Base-by-base conservation (phyloP, 1,139 yeast genomes). In the Taphrina flavorubra region DNA sequence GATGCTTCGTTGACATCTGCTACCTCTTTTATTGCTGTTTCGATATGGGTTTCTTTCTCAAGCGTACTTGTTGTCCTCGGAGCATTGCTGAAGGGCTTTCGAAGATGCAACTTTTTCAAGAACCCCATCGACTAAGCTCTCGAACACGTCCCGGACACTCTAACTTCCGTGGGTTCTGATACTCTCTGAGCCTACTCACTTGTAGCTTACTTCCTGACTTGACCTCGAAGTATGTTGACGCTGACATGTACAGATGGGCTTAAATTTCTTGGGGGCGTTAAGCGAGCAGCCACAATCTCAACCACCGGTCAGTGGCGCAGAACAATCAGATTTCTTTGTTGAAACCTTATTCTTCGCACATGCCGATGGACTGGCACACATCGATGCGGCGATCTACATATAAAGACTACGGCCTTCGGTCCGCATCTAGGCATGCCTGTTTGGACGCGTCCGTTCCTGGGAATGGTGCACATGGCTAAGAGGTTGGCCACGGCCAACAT, bases 301-400 rank as follows among this genome's bases (percentile, higher is more conserved):
- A 14, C 53, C 53, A 20, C 6, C 18, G 18, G 36, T 20, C n/a
- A 1, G 53, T 49, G 53, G 53, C 53, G 31, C 36, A 18, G 14
- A 25, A 49, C 53, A 49, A 49, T 49, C 53, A 20, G 36, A 20
- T 49, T 46, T n/a, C 53, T 49, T 49, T 49, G 53, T 49, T 8
- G n/a, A 49, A 49, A 49, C 53, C 53, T 20, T 49, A 49, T 49
- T 49, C 53, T 49, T 10, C 53, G 42, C 11, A 25, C 31, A 25
- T 25, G 31, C 31, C 31, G 31, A 25, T 2, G 2, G 31, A 25
- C 31, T 4, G 31, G 31, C 31, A 25, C 31, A 25, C 4, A 25
- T 25, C 42, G 14, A 11, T 39, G 14, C 42, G 42, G 42, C 42
- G 42, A 11, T 39, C 14, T 39, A 10, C 42, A 39, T 39, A 14